These are phyloP conservation scores for Lumnitzera racemosa DNA, from an alignment of 345 rosid genomes.

Conservation along the genomic window DNA sequence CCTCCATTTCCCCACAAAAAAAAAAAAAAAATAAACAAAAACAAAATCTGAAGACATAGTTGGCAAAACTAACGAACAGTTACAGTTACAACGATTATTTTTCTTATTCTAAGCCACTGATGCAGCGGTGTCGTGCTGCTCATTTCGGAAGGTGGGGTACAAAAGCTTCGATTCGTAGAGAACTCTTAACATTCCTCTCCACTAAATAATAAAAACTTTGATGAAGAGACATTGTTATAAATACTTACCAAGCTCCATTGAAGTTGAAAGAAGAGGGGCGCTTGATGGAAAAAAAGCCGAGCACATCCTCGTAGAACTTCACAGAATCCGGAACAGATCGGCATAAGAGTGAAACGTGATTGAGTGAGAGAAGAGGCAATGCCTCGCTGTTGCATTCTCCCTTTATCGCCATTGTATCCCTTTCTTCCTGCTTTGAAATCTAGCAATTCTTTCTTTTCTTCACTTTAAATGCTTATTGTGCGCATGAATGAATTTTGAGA, in stretches of 20 bases:
- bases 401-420: constrained; percentile 16
- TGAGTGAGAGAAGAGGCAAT: constrained; percentile 45
- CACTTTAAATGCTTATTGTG: not conserved
- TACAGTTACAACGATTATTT: too few relatives aligned
- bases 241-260: constrained; percentile 48
- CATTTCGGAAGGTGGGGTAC: too few relatives aligned
- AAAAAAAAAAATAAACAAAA: too few relatives aligned
- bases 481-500: not conserved
- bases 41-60: too few relatives aligned
- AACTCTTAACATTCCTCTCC: too few relatives aligned
- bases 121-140: too few relatives aligned
- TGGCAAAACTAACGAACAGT: too few relatives aligned
- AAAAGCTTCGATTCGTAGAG: too few relatives aligned
- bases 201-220: too few relatives aligned
- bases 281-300: constrained; percentile 47
- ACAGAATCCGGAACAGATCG: constrained; percentile 40
- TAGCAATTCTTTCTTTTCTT: not conserved
- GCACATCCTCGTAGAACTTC: constrained; percentile 36
- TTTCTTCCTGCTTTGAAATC: not conserved
- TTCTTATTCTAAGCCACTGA: too few relatives aligned
- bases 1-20: not conserved
- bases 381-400: constrained; percentile 25
- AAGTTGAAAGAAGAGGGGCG: constrained; percentile 62
- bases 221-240: not conserved
- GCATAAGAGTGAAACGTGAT: constrained; percentile 44